phyloP scores from a whole-genome alignment of 768 basidiomycete species.

The Boletus pseudopeckii region DNA sequence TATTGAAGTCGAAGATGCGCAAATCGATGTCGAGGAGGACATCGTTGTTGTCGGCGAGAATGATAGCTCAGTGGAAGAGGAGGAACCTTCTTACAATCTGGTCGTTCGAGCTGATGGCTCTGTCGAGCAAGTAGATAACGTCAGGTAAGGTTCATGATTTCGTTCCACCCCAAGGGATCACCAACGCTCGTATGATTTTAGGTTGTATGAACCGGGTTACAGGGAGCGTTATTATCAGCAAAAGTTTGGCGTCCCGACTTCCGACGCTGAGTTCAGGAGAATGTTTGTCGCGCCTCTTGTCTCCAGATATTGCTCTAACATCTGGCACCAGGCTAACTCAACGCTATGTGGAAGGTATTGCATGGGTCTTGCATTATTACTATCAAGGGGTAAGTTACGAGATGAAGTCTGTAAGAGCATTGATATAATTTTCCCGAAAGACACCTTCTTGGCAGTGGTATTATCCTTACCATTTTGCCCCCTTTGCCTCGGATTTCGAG shows the following conservation, averaged over 20 bases:
- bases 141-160: conserved; percentile 57
- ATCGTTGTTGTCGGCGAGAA: conserved; percentile 30
- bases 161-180: background rate
- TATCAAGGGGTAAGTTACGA: conserved; percentile 83
- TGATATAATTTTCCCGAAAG: conserved; percentile 37
- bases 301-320: conserved; percentile 3
- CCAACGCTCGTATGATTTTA: conserved; percentile 30
- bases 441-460: conserved; percentile 98
- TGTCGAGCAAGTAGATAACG: conserved; percentile 90
- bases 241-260: conserved; percentile 79
- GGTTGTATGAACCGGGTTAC: conserved; percentile 96
- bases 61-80: conserved; percentile 44
- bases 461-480: conserved; percentile 97
- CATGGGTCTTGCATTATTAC: conserved; percentile 96
- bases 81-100: conserved; percentile 51
- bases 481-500: conserved; percentile 93
- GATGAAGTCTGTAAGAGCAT: background rate
- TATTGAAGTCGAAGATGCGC: conserved; percentile 41
- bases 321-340: conserved; percentile 58
- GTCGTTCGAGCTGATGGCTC: conserved; percentile 90
- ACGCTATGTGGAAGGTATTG: conserved; percentile 89
- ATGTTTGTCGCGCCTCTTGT: conserved; percentile 46
- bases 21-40: conserved; percentile 28
- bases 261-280: conserved; percentile 70
- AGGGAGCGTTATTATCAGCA: conserved; percentile 90